Percentiles rank a stretch among this genome's conserved stretches.
These are phyloP conservation scores for Geotrichum carabidarum DNA, from an alignment of 1,139 yeast genomes.

Conservation along the genomic window DNA sequence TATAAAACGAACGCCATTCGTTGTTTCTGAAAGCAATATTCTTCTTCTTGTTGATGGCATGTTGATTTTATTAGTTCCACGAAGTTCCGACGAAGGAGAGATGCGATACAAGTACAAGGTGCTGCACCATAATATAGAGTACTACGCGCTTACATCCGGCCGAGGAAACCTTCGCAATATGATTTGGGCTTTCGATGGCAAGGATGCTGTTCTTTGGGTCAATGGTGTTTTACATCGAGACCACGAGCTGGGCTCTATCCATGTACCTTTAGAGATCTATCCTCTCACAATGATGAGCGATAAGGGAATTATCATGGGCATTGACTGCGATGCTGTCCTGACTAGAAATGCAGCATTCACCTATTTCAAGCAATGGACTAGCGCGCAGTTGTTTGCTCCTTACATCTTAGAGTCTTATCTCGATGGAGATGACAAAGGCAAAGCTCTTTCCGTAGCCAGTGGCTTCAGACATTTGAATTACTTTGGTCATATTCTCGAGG, in stretches of 20 bases:
- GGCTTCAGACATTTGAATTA: constrained; percentile 43
- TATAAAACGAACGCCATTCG: constrained; percentile 7
- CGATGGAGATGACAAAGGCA: constrained; percentile 24
- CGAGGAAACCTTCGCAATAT: constrained; percentile 25
- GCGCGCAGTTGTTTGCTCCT: constrained; percentile 39
- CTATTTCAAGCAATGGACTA: constrained; percentile 35
- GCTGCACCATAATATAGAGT: constrained; percentile 32
- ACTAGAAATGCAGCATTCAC: constrained; percentile 36
- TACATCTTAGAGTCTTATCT: constrained; percentile 36
- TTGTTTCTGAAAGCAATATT: constrained; percentile 24
- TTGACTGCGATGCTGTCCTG: constrained; percentile 38
- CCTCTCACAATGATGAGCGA: constrained; percentile 40
- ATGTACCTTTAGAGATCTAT: constrained; percentile 37
- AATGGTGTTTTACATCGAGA: constrained; percentile 19
- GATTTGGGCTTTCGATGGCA: constrained; percentile 44
- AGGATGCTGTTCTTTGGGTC: constrained; percentile 36
- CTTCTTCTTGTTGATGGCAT: constrained; percentile 38
- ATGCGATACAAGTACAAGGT: constrained; percentile 25
- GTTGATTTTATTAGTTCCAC: constrained; percentile 28
- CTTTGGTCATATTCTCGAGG: constrained; percentile 47
- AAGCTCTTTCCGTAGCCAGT: constrained; percentile 36
- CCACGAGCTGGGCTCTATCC: constrained; percentile 16
- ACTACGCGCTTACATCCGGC: constrained; percentile 26
- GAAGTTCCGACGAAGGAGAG: constrained; percentile 14
- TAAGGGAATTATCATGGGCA: constrained; percentile 41